Base-by-base conservation (phyloP, 2,329 filamentous ascomycete species). In the Penicillium sp. region DNA sequence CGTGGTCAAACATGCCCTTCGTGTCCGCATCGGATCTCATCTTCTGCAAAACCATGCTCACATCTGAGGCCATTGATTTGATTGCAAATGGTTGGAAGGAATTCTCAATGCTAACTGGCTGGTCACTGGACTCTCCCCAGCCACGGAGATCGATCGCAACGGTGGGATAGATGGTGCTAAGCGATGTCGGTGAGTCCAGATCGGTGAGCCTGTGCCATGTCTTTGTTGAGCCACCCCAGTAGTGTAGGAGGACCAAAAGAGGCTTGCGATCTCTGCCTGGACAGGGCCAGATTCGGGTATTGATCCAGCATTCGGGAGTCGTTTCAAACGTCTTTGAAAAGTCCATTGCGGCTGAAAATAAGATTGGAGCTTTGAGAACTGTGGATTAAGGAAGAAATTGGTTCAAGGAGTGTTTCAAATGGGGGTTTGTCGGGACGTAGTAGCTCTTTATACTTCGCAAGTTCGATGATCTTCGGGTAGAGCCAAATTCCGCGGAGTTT, bases 201-300 rank as follows among this genome's bases (percentile, higher is more conserved):
- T 62, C 62, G 24, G 61, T 70, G 35, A 70, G 59, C 27, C 65
- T 68, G 57, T 56, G 45, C 67, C 69, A 77, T 7, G 71, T 76
- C 1, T 56, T 56, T 9, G 70, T 70, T 8, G 70, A 76, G 31
- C 74, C 74, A 16, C 73, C 73, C 72, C 71, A 77, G 65, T 74
- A 75, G 55, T 77, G 73, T 9, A 76, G 63, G 48, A 77, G 76
- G 48, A 75, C 52, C 0, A 72, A 52, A 5, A 69, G 56, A 9
- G 67, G 61, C 27, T 62, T 63, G 1, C 21, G 33, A 16, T 26
- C 45, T 3, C 27, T 44, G 3, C 29, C 11, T 21, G 39, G 11
- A 19, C 39, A 41, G n/a, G 11, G 39, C 39, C 39, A 41, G 39
- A 22, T 41, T 13, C 19, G 9, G 5, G 39, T 22, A 19, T 41